Base-by-base conservation (phyloP, 2,329 filamentous ascomycete species). In the Scedosporium boydii region DNA sequence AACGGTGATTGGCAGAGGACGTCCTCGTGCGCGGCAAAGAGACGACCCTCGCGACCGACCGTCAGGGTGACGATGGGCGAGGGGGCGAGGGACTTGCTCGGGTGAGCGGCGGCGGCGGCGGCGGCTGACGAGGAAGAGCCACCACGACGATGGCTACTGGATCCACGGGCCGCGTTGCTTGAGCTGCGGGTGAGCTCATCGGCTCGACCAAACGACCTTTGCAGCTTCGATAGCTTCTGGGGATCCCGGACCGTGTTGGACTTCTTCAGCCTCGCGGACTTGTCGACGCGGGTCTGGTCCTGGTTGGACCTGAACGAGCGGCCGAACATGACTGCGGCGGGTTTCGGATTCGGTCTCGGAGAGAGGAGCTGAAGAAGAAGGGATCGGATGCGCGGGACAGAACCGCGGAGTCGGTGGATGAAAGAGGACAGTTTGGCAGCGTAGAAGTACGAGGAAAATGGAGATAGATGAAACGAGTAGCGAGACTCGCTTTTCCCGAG, bases 21-120 rank as follows among this genome's bases (percentile, higher is more conserved):
- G 67, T 95, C 89, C 78, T 96, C 90, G 74, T 96, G 93, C 6
- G 91, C 91, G 44, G 93, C 93, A 71, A 97, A 97, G 68, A 96
- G 87, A 23, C 93, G 86, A 73, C 92, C 87, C 67, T 93, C 88
- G 4, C 82, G 82, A n/a, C 91, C 91, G 68, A 96, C 85, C 68
- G 89, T 84, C 65, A 96, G 82, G 9, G 90, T 96, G 67, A 96
- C 83, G 71, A 95, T 90, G 55, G 88, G 79, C 2, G 87, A 88
- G 27, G 60, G 60, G 21, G 53, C 60, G 23, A 58, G 53, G 21
- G 55, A 29, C 18, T 34, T 44, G 59, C 42, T 34, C 18, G 58
- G 58, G 16, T 48, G 16, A 14, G 58, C n/a, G 16, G 53, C 38
- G 26, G 41, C 38, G 26, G 41, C 38, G 26, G 41, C 12, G n/a